A percentile compares a stretch with the other conserved stretches of the same genome.
Conservation (phyloP, 2,329 filamentous ascomycete genomes). For the Tolypocladium ophioglossoides region DNA sequence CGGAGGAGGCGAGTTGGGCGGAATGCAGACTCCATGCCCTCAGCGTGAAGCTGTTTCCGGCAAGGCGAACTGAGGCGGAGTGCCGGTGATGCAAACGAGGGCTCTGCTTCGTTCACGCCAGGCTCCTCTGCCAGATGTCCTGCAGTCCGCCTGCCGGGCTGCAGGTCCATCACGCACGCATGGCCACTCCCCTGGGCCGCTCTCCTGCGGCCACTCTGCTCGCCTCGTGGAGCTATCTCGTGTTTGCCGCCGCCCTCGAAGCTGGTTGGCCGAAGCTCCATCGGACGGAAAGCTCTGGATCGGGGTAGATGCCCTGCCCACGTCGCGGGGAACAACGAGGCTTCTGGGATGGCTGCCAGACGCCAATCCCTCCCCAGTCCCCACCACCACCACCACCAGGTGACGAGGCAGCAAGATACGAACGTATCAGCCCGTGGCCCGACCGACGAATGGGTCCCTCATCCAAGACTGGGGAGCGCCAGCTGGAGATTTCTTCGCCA, state of each 20-base stretch:
- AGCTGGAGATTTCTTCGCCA: no score
- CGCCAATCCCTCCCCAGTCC: not conserved
- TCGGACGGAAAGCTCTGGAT: not conserved
- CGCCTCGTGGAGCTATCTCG: not conserved
- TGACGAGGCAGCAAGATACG: not conserved
- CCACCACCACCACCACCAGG: not conserved
- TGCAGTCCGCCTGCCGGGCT: not conserved
- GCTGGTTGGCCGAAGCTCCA: not conserved
- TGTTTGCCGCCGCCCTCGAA: not conserved
- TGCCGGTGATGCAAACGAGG: not conserved
- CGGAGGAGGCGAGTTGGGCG: not conserved
- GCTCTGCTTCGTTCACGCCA: not conserved
- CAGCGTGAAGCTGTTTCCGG: not conserved
- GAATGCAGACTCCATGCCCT: not conserved
- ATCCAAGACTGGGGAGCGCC: no score
- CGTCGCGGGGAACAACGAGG: not conserved
- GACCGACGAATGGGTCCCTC: not conserved
- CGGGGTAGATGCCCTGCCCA: not conserved
- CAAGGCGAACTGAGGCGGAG: not conserved
- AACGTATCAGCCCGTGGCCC: not conserved
- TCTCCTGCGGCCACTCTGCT: not conserved
- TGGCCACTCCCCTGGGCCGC: not conserved
- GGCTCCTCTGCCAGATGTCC: not conserved
- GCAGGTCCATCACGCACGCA: not conserved
- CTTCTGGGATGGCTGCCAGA: not conserved